Evolutionary conservation across 192 early-diverging fungal genomes (phyloP).

Genomic region (Jimgerdemannia lactiflua): DNA sequence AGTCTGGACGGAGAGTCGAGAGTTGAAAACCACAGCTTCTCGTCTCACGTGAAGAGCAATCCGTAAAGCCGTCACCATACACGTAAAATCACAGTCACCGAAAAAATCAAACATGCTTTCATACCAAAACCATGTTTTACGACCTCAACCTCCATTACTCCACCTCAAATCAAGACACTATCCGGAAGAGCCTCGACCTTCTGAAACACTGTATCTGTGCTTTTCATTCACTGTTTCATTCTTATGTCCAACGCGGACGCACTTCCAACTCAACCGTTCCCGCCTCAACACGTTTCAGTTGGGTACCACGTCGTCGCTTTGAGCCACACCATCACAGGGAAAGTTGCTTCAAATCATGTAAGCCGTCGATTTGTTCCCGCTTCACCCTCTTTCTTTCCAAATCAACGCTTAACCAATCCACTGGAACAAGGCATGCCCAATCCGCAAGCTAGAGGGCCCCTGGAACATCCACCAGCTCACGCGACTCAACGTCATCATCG

Average conservation of each 20-base stretch:
- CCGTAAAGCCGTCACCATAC: too few relatives aligned
- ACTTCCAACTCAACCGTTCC: too few relatives aligned
- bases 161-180: conserved; percentile 32
- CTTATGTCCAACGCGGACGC: background rate
- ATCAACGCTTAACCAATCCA: conserved; percentile 5
- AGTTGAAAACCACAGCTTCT: too few relatives aligned
- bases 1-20: too few relatives aligned
- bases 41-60: too few relatives aligned
- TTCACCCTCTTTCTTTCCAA: background rate
- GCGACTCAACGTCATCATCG: conserved; percentile 54
- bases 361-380: background rate
- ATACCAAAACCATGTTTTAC: conserved; percentile 40
- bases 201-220: conserved; percentile 41
- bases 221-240: background rate
- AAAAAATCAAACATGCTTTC: background rate
- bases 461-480: conserved; percentile 48
- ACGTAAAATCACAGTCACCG: background rate
- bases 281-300: conserved; percentile 26
- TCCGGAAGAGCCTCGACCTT: conserved; percentile 39
- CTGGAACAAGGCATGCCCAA: background rate
- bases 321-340: conserved; percentile 46
- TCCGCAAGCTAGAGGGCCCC: conserved; percentile 1
- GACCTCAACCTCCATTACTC: conserved; percentile 55
- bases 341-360: conserved; percentile 36
- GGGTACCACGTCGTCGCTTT: conserved; percentile 57